phyloP scores from a whole-genome alignment of 257 asterid species.

The Misopates orontium region DNA sequence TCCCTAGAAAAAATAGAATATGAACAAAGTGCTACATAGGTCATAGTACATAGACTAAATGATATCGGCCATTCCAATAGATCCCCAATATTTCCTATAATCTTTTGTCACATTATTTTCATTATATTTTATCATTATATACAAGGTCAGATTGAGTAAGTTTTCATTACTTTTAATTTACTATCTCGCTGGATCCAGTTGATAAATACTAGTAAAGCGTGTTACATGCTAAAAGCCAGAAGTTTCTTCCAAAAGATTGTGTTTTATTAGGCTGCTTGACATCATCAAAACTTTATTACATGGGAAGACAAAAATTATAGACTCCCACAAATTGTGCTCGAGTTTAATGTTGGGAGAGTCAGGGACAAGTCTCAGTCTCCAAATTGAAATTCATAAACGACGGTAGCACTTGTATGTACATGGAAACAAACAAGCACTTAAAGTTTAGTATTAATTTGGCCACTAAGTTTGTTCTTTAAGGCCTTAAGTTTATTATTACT shows the following conservation, averaged over 20 bases:
- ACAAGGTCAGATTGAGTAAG: background rate
- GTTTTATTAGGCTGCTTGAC: background rate
- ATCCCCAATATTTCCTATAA: no score
- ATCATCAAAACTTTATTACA: no score
- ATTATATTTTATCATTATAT: background rate
- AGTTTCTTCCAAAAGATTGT: background rate
- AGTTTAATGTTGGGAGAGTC: background rate
- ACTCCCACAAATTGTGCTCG: background rate
- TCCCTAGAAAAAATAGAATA: no score
- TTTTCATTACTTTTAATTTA: no score
- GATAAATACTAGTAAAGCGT: no score
- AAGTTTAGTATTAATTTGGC: background rate
- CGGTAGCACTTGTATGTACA: background rate
- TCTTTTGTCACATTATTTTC: background rate
- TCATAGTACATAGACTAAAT: no score
- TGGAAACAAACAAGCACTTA: background rate
- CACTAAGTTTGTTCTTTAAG: background rate
- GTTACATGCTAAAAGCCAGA: background rate
- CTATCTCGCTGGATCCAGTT: no score
- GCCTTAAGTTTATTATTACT: no score
- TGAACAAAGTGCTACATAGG: no score
- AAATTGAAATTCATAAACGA: background rate
- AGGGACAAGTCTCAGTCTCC: slow-evolving; percentile 9
- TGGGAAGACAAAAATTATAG: background rate
- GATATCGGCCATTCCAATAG: no score